Conservation (phyloP, 1,284 basidiomycete genomes). For the Schizophyllum amplum region DNA sequence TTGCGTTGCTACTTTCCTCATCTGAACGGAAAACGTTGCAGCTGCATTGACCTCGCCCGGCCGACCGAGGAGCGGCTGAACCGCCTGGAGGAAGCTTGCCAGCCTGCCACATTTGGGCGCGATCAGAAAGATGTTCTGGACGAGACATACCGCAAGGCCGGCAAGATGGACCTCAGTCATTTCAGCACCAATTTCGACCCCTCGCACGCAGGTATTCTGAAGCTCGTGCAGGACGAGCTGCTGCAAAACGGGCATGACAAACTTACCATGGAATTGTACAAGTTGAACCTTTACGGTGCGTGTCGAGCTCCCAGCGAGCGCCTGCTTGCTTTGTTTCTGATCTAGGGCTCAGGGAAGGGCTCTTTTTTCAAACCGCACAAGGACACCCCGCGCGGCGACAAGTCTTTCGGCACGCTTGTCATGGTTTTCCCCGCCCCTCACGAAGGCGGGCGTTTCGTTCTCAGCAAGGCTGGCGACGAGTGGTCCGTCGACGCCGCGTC, state of each 20-base stretch:
- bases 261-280: conserved; percentile 1
- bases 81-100: conserved; percentile 5
- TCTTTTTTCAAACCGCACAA: conserved; percentile 23
- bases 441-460: conserved; percentile 27
- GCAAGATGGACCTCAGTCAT: conserved; percentile 21
- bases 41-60: conserved; percentile 4
- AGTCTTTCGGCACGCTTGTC: conserved; percentile 28
- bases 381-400: conserved; percentile 21
- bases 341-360: conserved; percentile 18
- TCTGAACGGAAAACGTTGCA: not conserved
- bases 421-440: conserved; percentile 30
- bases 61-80: not conserved
- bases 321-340: not conserved
- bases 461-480: conserved; percentile 20
- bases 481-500: conserved; percentile 20
- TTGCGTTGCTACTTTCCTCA: not conserved
- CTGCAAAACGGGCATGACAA: conserved; percentile 1
- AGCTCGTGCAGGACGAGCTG: conserved; percentile 11
- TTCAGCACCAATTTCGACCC: conserved; percentile 23
- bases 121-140: conserved; percentile 21
- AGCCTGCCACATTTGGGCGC: conserved; percentile 18
- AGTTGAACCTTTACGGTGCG: not conserved
- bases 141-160: conserved; percentile 25
- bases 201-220: conserved; percentile 16
- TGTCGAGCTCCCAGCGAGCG: no score